Evolutionary conservation across 805 yeast genomes (phyloP).

Genomic region (Wickerhamiella siamensis): DNA sequence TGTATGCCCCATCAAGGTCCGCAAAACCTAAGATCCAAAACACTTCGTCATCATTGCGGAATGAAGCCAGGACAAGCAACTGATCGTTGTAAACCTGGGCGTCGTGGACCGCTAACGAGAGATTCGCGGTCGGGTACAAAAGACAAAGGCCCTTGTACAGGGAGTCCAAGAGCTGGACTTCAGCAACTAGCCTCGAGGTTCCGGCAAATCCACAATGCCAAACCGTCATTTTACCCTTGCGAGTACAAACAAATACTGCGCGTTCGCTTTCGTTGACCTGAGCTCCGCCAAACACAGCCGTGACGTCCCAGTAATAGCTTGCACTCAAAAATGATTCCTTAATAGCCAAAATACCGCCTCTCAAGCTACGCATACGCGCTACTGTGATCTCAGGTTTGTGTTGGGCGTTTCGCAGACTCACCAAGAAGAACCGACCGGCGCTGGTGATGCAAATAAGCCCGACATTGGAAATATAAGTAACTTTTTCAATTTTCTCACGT

Average conservation of each 20-base stretch:
- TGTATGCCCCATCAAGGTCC: conserved; percentile 30
- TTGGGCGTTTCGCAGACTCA: conserved; percentile 49
- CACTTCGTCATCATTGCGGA: conserved; percentile 25
- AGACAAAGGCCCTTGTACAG: conserved; percentile 31
- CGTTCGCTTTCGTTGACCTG: conserved; percentile 36
- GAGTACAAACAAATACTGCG: conserved; percentile 29
- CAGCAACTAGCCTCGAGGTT: conserved; percentile 28
- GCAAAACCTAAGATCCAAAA: conserved; percentile 41
- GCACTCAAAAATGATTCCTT: conserved; percentile 17
- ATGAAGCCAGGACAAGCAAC: conserved; percentile 38
- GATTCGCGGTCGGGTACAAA: conserved; percentile 38
- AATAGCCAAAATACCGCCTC: conserved; percentile 20
- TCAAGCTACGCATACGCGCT: conserved; percentile 18
- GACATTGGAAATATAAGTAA: conserved; percentile 54
- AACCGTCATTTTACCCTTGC: conserved; percentile 32
- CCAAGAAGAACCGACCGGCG: conserved; percentile 45
- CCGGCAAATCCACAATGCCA: conserved; percentile 39
- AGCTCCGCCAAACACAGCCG: conserved; percentile 42
- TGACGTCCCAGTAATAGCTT: conserved; percentile 31
- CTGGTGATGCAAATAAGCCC: conserved; percentile 64
- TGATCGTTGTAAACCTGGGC: conserved; percentile 36
- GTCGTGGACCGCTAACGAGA: conserved; percentile 45
- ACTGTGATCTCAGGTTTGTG: conserved; percentile 38
- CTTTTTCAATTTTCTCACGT: conserved; percentile 42
- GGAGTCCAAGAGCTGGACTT: conserved; percentile 25